Conservation (phyloP, 2,329 filamentous ascomycete species). For the Beauveria bassiana region DNA sequence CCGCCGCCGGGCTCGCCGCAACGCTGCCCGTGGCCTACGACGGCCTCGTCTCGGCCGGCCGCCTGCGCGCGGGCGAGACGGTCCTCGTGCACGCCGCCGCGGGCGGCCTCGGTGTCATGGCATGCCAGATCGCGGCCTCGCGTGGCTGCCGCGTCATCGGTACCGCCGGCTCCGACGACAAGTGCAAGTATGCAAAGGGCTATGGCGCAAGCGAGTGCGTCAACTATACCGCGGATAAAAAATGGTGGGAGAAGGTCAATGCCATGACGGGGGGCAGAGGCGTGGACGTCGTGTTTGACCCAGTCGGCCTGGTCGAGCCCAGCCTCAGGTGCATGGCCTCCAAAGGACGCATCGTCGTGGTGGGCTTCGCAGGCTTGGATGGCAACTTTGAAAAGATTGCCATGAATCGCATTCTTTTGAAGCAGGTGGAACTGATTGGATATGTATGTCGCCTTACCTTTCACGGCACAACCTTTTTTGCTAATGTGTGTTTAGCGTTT, state of each 20-base stretch:
- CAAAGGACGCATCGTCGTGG: constrained; percentile 45
- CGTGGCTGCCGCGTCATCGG: constrained; percentile 46
- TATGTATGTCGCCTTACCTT: constrained; percentile 32
- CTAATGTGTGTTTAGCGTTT: constrained; percentile 32
- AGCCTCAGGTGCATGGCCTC: constrained; percentile 47
- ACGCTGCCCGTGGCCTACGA: constrained; percentile 49
- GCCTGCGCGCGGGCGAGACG: constrained; percentile 36
- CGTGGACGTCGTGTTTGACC: constrained; percentile 51
- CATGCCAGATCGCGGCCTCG: constrained; percentile 46
- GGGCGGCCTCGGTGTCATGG: constrained; percentile 47
- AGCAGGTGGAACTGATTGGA: constrained; percentile 43
- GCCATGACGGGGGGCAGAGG: constrained; percentile 38
- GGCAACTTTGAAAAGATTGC: constrained; percentile 46
- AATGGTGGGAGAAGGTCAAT: constrained; percentile 46
- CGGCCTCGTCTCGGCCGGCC: constrained; percentile 34
- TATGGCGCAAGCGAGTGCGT: constrained; percentile 36
- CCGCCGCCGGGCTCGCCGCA: constrained; percentile 45
- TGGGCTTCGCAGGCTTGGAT: constrained; percentile 49
- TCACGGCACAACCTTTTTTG: background rate
- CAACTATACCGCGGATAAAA: constrained; percentile 25
- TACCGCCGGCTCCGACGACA: constrained; percentile 38
- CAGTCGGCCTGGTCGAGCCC: constrained; percentile 47
- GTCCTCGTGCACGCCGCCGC: constrained; percentile 49
- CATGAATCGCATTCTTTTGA: constrained; percentile 47
- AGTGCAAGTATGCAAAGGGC: constrained; percentile 31